Percentiles rank a stretch among this genome's conserved stretches.
Conservation (phyloP, 495 filamentous ascomycete species). For the Aspergillus nidulans region DNA sequence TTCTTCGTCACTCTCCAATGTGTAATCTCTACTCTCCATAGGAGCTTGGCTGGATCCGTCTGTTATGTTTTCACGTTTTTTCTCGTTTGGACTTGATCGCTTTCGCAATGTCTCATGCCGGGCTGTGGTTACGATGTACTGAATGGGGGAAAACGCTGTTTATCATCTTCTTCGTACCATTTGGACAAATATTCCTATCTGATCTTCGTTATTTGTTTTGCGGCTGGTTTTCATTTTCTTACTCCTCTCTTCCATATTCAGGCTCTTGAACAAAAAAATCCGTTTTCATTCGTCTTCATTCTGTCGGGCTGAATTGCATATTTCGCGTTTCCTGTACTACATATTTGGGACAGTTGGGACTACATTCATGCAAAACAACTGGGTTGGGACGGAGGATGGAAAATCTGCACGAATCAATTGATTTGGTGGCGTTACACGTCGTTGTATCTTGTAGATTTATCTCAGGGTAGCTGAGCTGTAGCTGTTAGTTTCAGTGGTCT, state of each 20-base stretch:
- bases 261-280: slow-evolving; percentile 16
- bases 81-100: slow-evolving; percentile 7
- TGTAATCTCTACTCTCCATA: slow-evolving; percentile 47
- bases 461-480: background rate
- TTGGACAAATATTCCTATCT: slow-evolving; percentile 14
- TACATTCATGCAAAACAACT: slow-evolving; percentile 22
- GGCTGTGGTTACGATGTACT: slow-evolving; percentile 24
- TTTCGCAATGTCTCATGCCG: slow-evolving; percentile 13
- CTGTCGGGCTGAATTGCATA: slow-evolving; percentile 18
- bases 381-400: slow-evolving; percentile 18
- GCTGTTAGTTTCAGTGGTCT: background rate
- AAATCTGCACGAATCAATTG: slow-evolving; percentile 20
- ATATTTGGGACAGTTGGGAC: slow-evolving; percentile 26
- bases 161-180: slow-evolving; percentile 12
- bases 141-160: slow-evolving; percentile 21
- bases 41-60: slow-evolving; percentile 42
- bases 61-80: slow-evolving; percentile 8
- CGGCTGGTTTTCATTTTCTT: slow-evolving; percentile 11
- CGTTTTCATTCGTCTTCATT: slow-evolving; percentile 10
- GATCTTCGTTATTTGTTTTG: slow-evolving; percentile 7
- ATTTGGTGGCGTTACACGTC: slow-evolving; percentile 18
- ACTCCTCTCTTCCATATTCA: slow-evolving; percentile 7
- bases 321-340: slow-evolving; percentile 27
- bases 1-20: slow-evolving; percentile 25
- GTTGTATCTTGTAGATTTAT: background rate